phyloP scores from a whole-genome alignment of 305 asterid species.

The Ilex paraguariensis region DNA sequence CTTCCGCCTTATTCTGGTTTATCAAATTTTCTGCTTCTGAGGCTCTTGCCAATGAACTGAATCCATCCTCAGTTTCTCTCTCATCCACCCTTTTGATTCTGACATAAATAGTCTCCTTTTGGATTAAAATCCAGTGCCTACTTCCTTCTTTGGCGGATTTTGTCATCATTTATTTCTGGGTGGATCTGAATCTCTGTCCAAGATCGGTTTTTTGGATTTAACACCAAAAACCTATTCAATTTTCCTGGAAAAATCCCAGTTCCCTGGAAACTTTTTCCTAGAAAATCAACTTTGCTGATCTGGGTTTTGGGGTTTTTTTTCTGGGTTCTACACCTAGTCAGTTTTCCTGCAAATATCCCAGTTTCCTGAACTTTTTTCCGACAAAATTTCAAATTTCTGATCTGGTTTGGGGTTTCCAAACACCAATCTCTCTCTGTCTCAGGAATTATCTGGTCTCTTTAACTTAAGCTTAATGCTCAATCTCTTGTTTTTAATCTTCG shows the following conservation, averaged over 20 bases:
- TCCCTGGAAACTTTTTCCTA: neutral
- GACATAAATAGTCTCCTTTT: too few relatives aligned
- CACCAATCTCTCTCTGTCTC: neutral
- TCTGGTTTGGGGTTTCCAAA: neutral
- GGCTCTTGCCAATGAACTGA: neutral
- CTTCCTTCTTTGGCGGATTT: too few relatives aligned
- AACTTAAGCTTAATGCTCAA: constrained; percentile 35
- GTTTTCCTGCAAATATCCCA: too few relatives aligned
- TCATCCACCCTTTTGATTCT: too few relatives aligned
- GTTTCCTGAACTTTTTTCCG: too few relatives aligned
- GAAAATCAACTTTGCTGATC: neutral
- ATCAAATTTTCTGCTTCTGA: neutral
- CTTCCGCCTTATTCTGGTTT: neutral
- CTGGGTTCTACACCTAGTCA: neutral
- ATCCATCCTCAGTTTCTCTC: constrained; percentile 5
- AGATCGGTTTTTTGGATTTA: neutral
- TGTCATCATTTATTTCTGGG: too few relatives aligned
- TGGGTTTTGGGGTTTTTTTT: neutral
- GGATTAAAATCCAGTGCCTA: too few relatives aligned
- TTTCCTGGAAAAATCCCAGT: too few relatives aligned
- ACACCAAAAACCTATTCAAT: too few relatives aligned
- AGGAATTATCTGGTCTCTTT: neutral
- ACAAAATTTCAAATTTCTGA: neutral
- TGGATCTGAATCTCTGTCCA: too few relatives aligned
- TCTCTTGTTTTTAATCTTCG: constrained; percentile 32